Evolutionary conservation across 495 filamentous ascomycete species (phyloP).

Genomic region (Penicillium canariense): DNA sequence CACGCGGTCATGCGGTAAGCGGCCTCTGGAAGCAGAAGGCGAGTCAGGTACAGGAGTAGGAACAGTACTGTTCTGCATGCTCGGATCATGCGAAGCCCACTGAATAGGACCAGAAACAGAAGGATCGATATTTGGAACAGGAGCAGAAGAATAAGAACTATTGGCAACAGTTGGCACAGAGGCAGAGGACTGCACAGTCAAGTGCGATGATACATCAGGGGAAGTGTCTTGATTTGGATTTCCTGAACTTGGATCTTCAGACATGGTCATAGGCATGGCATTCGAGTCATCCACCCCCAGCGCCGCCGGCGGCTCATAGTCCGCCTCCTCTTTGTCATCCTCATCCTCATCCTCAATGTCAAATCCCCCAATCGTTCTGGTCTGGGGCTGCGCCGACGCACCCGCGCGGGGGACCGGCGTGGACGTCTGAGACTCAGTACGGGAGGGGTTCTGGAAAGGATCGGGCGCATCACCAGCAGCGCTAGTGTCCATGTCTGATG

Average conservation of each 20-base stretch:
- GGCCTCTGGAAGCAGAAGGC: constrained; percentile 47
- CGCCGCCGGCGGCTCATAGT: constrained; percentile 55
- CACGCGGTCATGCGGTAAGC: constrained; percentile 73
- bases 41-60: constrained; percentile 40
- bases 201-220: constrained; percentile 58
- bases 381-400: constrained; percentile 47
- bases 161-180: constrained; percentile 52
- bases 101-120: constrained; percentile 42
- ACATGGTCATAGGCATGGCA: constrained; percentile 46
- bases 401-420: constrained; percentile 35
- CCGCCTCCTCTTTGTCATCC: constrained; percentile 50
- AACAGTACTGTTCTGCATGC: constrained; percentile 38
- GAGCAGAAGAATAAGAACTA: constrained; percentile 51
- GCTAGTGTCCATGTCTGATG: constrained; percentile 32
- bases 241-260: constrained; percentile 53
- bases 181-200: constrained; percentile 52
- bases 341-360: constrained; percentile 64
- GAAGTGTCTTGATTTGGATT: constrained; percentile 58
- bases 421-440: constrained; percentile 39
- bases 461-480: constrained; percentile 24
- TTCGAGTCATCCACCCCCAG: constrained; percentile 46
- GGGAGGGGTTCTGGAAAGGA: constrained; percentile 37
- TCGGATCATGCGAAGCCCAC: constrained; percentile 43
- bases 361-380: constrained; percentile 76
- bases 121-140: constrained; percentile 48